These are phyloP conservation scores for Aspergillus sojae DNA, from an alignment of 2,329 filamentous ascomycete species.

Conservation along the genomic window DNA sequence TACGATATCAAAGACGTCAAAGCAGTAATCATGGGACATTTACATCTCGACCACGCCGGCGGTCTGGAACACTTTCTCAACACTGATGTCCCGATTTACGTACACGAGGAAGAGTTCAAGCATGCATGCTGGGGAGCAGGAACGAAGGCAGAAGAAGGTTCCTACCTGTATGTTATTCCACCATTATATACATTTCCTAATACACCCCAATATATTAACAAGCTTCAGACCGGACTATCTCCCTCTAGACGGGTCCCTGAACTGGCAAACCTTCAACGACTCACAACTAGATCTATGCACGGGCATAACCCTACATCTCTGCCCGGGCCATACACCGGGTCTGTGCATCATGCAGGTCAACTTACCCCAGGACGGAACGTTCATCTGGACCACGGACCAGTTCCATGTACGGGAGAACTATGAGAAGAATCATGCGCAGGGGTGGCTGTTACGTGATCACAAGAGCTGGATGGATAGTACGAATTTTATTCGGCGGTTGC, in stretches of 20 bases:
- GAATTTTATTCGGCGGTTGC: conserved; percentile 37
- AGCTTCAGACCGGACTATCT: conserved; percentile 31
- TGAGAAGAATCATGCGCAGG: conserved; percentile 37
- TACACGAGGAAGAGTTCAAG: conserved; percentile 52
- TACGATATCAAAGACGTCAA: conserved; percentile 52
- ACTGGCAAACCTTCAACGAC: conserved; percentile 49
- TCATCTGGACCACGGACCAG: conserved; percentile 46
- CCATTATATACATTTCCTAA: not conserved
- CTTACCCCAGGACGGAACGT: conserved; percentile 38
- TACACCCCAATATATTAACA: not conserved
- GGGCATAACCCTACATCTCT: conserved; percentile 43
- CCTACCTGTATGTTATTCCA: conserved; percentile 33
- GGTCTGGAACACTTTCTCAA: conserved; percentile 50
- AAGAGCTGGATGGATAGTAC: conserved; percentile 39
- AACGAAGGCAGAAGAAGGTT: conserved; percentile 44
- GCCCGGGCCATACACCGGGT: conserved; percentile 41
- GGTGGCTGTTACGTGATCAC: conserved; percentile 42
- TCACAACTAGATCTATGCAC: conserved; percentile 42
- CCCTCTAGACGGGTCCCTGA: conserved; percentile 35
- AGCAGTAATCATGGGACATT: conserved; percentile 50
- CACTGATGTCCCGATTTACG: conserved; percentile 49
- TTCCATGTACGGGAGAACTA: conserved; percentile 46
- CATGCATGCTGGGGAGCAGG: conserved; percentile 50
- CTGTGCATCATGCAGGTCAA: conserved; percentile 42
- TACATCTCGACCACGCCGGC: conserved; percentile 54